Conservation (phyloP, 2,329 filamentous ascomycete species). For the Fusarium agapanthi region DNA sequence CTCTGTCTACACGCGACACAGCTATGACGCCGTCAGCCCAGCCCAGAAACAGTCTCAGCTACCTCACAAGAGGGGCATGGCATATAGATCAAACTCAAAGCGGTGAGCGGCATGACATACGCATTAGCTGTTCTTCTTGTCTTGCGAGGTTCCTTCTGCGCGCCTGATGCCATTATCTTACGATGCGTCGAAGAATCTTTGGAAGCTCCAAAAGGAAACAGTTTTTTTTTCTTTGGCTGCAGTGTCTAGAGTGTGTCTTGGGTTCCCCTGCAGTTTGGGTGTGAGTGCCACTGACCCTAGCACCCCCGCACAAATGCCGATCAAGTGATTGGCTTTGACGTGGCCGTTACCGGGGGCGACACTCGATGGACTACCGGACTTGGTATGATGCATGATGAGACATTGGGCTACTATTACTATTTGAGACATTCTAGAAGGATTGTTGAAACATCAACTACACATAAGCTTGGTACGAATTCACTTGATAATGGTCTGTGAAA, state of each 20-base stretch:
- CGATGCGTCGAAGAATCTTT: not conserved
- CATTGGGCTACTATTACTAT: not conserved
- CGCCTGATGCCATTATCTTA: constrained; percentile 23
- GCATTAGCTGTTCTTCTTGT: constrained; percentile 42
- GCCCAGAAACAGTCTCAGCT: not conserved
- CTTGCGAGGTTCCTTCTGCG: constrained; percentile 27
- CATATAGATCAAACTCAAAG: not conserved
- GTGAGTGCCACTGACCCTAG: not conserved
- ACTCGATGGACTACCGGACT: not conserved
- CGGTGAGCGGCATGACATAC: constrained; percentile 15
- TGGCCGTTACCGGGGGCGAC: constrained; percentile 26
- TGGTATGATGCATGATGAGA: not conserved
- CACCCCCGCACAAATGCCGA: constrained; percentile 4
- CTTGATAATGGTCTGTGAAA: fast-evolving
- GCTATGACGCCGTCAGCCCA: constrained; percentile 25
- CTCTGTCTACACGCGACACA: constrained; percentile 46
- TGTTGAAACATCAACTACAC: not conserved
- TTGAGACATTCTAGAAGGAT: not conserved
- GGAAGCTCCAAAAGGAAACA: not conserved
- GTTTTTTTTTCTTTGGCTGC: constrained; percentile 1
- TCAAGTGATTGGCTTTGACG: constrained; percentile 1
- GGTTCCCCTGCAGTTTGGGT: constrained; percentile 1
- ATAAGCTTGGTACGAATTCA: fast-evolving
- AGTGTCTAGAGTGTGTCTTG: not conserved
- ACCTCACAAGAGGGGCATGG: not conserved